Base-by-base conservation (phyloP, 805 yeast species). In the Naumovozyma baii region DNA sequence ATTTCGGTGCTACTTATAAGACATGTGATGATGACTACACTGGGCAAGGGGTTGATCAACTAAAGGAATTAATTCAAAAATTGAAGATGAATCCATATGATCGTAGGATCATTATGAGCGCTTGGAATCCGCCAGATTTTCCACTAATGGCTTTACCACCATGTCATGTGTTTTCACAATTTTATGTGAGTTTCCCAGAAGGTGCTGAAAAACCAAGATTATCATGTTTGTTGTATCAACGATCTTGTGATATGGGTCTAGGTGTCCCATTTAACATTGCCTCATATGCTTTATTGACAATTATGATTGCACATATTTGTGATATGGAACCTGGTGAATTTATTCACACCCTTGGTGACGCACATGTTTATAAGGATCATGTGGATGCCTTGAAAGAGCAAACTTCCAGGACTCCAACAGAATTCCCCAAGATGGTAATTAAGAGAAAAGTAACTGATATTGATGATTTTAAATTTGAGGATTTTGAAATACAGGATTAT, bases 191-290 rank as follows among this genome's bases (percentile, higher is more conserved):
- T 52, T 83, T 83, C 90, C 94, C n/a, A 57, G 63, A 37, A 43
- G 50, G 35, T 59, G 56, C 56, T 18, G 62, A 59, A 18, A 76
- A 64, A 51, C 94, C 94, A 17, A 77, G 72, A 52, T 71, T 92
- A 40, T 83, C 92, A 10, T 92, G 98, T 60, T 74, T 82, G 42
- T 68, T 92, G 67, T 92, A 92, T 63, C 99, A 92, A 66, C 76
- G 99, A 54, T 83, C 95, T n/a, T 90, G 97, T 63, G 99, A 92
- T 57, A 88, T 92, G 96, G 99, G 99, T 0, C 73, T 92, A n/a
- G 99, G 99, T 12, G 97, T 92, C 17, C 99, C 99, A 1, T 92
- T 92, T 63, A 92, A 92, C 59, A 92, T 92, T 54, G 98, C 99
- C 0, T 86, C 96, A 0, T 92, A 92, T 58, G 95, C 98, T 0